These are phyloP conservation scores for Fusarium sp. DNA, from an alignment of 2,329 filamentous ascomycete species.

Conservation along the genomic window DNA sequence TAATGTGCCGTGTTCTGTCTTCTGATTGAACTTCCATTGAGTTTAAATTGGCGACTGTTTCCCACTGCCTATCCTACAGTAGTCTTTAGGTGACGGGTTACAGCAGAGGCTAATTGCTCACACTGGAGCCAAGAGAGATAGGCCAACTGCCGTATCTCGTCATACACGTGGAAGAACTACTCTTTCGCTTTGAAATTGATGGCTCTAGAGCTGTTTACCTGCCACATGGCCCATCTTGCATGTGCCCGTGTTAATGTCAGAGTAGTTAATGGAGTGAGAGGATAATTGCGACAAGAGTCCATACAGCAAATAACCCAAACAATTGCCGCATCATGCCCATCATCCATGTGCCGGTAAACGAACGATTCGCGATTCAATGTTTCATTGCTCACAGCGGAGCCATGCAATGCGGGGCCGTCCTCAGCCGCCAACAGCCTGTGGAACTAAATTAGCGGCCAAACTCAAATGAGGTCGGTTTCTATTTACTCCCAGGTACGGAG, in stretches of 20 bases:
- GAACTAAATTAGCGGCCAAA: constrained; percentile 34
- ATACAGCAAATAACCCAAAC: too few species aligned
- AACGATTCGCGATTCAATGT: constrained; percentile 5
- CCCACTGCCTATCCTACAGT: not conserved
- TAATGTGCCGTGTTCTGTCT: too few species aligned
- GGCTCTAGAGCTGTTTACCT: not conserved
- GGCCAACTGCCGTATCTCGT: not conserved
- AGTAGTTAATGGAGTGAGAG: not conserved
- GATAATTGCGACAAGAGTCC: not conserved
- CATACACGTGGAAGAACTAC: not conserved
- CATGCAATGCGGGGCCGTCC: constrained; percentile 21
- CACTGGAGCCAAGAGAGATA: not conserved
- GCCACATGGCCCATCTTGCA: not conserved
- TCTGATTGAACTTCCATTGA: too few species aligned
- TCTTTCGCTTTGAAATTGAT: not conserved
- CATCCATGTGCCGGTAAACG: not conserved
- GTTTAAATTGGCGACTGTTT: too few species aligned
- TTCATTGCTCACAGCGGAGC: constrained; percentile 18
- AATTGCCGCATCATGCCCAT: not conserved
- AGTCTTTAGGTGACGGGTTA: not conserved
- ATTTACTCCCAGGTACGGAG: too few species aligned
- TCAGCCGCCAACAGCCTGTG: constrained; percentile 33
- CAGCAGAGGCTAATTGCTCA: not conserved
- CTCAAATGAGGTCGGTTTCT: constrained; percentile 37
- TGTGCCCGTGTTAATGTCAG: not conserved